These are phyloP conservation scores for Clonostachys sp. DNA, from an alignment of 2,329 filamentous ascomycete genomes.

Conservation along the genomic window DNA sequence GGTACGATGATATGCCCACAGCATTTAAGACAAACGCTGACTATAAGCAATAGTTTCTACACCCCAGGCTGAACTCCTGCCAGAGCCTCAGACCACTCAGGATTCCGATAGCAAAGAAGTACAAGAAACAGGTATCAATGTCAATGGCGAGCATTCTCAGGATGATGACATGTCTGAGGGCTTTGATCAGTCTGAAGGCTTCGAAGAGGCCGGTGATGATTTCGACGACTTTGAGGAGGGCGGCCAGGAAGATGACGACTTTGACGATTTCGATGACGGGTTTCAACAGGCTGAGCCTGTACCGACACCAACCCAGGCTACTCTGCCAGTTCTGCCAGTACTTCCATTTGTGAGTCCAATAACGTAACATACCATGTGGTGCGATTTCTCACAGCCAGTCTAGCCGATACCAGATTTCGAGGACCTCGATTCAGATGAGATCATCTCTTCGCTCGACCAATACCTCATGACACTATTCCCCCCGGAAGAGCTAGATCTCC, in stretches of 20 bases:
- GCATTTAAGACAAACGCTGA: no score
- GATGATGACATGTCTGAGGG: no score
- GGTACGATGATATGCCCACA: no score
- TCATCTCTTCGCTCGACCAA: constrained; percentile 56
- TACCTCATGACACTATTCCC: constrained; percentile 66
- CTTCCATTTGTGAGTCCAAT: constrained; percentile 37
- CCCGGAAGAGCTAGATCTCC: constrained; percentile 46
- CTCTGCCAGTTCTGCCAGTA: constrained; percentile 26
- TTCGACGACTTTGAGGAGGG: constrained; percentile 61
- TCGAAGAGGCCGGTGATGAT: constrained; percentile 46
- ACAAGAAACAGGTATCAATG: no score
- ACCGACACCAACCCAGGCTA: constrained; percentile 13
- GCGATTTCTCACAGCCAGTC: constrained; percentile 12
- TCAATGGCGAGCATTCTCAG: no score
- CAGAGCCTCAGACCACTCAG: no score
- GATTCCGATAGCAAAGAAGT: no score
- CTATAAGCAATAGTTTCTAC: no score
- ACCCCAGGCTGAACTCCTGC: no score
- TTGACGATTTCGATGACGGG: constrained; percentile 69
- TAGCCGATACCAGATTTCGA: constrained; percentile 67
- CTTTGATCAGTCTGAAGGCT: constrained; percentile 6
- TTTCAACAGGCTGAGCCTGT: constrained; percentile 53
- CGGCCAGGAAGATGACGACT: constrained; percentile 43
- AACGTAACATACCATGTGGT: no score
- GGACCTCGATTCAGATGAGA: constrained; percentile 54